These are phyloP conservation scores for Aegilops tauschii DNA, from an alignment of 176 grass and related monocot species.

Conservation along the genomic window DNA sequence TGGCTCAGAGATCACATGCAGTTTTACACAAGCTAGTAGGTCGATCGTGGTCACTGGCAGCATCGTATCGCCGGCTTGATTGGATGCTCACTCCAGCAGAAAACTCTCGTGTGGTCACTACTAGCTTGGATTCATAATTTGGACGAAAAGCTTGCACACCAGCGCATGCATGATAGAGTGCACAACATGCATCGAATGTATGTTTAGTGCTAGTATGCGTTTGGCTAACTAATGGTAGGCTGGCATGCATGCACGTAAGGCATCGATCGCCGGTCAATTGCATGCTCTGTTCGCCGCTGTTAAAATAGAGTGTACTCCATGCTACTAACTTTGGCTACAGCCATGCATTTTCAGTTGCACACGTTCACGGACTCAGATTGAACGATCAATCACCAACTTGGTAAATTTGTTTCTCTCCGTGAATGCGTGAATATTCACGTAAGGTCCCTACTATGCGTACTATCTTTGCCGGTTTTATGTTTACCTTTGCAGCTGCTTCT, in stretches of 20 bases:
- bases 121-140: not conserved
- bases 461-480: not conserved
- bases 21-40: not conserved
- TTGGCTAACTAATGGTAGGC: not conserved
- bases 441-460: constrained; percentile 9
- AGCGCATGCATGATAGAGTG: no score
- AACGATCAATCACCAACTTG: not conserved
- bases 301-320: not conserved
- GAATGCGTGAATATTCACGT: not conserved
- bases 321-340: constrained; percentile 12
- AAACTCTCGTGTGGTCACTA: not conserved
- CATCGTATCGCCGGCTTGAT: not conserved
- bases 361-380: not conserved
- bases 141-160: not conserved
- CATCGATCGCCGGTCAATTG: not conserved
- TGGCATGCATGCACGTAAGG: not conserved
- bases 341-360: not conserved
- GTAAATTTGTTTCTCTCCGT: not conserved
- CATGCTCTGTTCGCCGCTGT: not conserved
- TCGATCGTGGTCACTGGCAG: not conserved
- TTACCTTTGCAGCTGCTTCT: constrained; percentile 12
- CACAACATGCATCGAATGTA: not conserved
- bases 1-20: constrained; percentile 2
- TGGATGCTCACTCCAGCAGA: not conserved
- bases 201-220: no score